Evolutionary conservation across 2,329 filamentous ascomycete species (phyloP).

Genomic region (Lecanicillium sp.): DNA sequence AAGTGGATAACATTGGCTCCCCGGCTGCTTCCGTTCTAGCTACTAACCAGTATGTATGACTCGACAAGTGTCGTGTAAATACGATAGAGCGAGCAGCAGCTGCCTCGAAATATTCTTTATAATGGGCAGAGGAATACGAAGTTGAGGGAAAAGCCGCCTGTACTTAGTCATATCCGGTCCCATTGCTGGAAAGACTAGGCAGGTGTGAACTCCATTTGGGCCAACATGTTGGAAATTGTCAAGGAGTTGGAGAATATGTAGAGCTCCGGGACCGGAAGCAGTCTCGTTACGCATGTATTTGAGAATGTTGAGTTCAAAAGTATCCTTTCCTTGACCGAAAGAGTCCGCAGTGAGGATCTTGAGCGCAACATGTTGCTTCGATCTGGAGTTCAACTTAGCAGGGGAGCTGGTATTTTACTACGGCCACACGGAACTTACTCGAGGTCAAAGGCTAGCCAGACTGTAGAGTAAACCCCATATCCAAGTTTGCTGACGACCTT

Average conservation of each 20-base stretch:
- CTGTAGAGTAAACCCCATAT: conserved; percentile 16
- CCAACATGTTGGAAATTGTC: conserved; percentile 19
- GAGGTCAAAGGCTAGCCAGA: conserved; percentile 15
- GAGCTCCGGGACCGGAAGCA: not conserved
- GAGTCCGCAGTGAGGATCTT: conserved; percentile 18
- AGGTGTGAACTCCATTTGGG: conserved; percentile 21
- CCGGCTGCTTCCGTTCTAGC: not conserved
- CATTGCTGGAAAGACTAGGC: conserved; percentile 22
- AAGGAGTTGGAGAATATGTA: conserved; percentile 12
- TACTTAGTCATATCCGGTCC: conserved; percentile 16
- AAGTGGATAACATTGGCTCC: not conserved
- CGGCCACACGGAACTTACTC: conserved; percentile 11
- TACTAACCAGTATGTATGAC: conserved; percentile 16
- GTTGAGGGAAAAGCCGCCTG: conserved; percentile 10
- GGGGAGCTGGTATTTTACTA: not conserved
- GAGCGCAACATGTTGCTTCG: conserved; percentile 17
- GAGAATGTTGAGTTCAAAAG: conserved; percentile 15
- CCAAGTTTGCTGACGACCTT: conserved; percentile 17
- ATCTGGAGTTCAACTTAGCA: not conserved
- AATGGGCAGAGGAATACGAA: conserved; percentile 9
- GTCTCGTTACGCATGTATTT: conserved; percentile 9
- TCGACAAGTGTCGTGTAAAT: conserved; percentile 13
- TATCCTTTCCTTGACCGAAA: conserved; percentile 6
- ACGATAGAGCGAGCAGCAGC: conserved; percentile 12
- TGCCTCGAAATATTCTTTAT: conserved; percentile 13